phyloP scores from a whole-genome alignment of 2,329 filamentous ascomycete genomes.

The Microcera coccophila region DNA sequence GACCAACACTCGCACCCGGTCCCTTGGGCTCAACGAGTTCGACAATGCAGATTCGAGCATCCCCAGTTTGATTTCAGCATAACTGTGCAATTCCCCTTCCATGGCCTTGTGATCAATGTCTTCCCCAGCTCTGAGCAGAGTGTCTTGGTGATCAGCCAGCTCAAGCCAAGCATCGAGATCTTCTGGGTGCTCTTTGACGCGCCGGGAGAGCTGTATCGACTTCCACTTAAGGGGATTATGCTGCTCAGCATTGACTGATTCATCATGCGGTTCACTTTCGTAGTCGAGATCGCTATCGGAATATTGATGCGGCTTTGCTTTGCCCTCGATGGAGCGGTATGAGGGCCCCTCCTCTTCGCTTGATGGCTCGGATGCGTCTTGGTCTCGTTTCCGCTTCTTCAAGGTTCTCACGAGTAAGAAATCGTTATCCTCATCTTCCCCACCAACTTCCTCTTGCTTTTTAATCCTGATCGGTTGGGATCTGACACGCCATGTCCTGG shows the following conservation, averaged over 20 bases:
- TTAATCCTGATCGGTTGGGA: constrained; percentile 41
- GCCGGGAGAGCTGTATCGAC: constrained; percentile 59
- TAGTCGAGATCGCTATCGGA: constrained; percentile 50
- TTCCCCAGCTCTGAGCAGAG: constrained; percentile 53
- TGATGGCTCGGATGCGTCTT: constrained; percentile 36
- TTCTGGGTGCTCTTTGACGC: constrained; percentile 60
- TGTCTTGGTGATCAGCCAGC: constrained; percentile 74
- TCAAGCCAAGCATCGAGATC: constrained; percentile 72
- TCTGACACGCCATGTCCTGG: constrained; percentile 37
- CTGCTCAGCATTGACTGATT: constrained; percentile 29
- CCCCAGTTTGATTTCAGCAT: constrained; percentile 74
- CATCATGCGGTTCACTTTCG: constrained; percentile 42
- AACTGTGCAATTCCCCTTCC: constrained; percentile 60
- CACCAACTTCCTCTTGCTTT: constrained; percentile 19
- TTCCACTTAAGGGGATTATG: constrained; percentile 49
- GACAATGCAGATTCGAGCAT: constrained; percentile 74
- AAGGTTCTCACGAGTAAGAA: constrained; percentile 46
- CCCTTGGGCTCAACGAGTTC: constrained; percentile 44
- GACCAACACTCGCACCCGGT: constrained; percentile 59
- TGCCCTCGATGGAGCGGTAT: constrained; percentile 64
- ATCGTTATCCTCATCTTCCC: constrained; percentile 35
- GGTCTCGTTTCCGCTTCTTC: constrained; percentile 41
- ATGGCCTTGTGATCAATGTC: constrained; percentile 44
- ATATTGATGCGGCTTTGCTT: constrained; percentile 48
- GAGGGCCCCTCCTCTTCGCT: constrained; percentile 48